Percentiles rank a stretch among this genome's conserved stretches.
These are phyloP conservation scores for Inga oerstediana DNA, from an alignment of 306 rosid species.

Conservation along the genomic window DNA sequence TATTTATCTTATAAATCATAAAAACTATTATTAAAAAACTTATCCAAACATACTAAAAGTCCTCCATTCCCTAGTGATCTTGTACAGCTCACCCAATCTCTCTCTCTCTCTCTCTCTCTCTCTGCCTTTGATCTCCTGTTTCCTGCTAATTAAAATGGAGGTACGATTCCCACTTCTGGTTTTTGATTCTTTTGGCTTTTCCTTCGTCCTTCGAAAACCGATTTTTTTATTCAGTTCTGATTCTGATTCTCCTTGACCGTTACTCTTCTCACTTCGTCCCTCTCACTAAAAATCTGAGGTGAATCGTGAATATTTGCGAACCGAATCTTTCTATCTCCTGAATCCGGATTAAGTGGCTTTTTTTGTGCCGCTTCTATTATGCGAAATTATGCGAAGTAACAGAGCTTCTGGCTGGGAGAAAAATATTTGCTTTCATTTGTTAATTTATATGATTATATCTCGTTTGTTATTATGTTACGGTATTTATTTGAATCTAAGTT, in stretches of 20 bases:
- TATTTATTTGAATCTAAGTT: no score
- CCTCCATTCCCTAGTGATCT: background rate
- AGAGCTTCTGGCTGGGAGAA: no score
- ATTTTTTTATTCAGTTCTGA: constrained; percentile 30
- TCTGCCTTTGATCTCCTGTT: no score
- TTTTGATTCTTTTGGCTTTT: constrained; percentile 22
- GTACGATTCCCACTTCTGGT: background rate
- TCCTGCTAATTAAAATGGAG: no score
- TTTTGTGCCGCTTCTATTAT: constrained; percentile 3
- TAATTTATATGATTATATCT: no score
- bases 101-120: no score
- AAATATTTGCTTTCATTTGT: no score
- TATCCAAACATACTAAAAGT: no score
- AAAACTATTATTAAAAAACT: no score
- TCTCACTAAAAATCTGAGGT: constrained; percentile 33
- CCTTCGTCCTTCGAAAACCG: background rate
- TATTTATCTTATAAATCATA: no score
- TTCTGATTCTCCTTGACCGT: constrained; percentile 43
- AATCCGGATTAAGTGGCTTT: constrained; percentile 2
- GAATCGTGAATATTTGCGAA: background rate
- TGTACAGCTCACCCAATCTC: background rate
- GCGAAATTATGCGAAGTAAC: no score
- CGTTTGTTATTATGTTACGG: no score
- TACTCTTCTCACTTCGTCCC: constrained; percentile 17
- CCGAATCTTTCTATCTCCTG: constrained; percentile 28